Evolutionary conservation across 140 eudicot genomes (phyloP).

Genomic region (Cichorium intybus): DNA sequence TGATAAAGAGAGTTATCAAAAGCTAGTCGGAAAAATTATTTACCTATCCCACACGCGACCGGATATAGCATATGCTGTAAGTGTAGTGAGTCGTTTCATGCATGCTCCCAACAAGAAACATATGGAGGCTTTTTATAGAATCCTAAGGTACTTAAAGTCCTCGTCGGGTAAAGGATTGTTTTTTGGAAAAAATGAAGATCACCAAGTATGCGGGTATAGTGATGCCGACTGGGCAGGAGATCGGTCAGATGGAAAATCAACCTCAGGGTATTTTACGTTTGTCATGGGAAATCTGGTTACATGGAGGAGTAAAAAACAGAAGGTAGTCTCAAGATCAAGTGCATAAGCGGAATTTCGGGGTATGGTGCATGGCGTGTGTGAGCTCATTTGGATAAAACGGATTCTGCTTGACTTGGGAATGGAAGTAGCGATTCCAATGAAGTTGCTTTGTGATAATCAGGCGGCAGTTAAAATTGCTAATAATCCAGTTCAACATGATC

Average conservation of each 20-base stretch:
- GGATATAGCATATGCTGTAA: background rate
- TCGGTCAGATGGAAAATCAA: background rate
- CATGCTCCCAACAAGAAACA: background rate
- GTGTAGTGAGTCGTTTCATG: background rate
- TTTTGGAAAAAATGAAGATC: background rate
- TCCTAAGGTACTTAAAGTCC: background rate
- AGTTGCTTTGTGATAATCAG: conserved; percentile 11
- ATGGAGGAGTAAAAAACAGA: conserved; percentile 10
- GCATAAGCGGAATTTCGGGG: conserved; percentile 8
- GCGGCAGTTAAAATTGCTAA: no score
- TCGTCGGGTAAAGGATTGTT: background rate
- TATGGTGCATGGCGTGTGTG: conserved; percentile 3
- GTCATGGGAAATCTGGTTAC: conserved; percentile 4
- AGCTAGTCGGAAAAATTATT: background rate
- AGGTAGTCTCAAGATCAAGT: background rate
- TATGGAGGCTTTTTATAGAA: background rate
- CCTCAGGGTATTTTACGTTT: no score
- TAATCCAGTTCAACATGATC: background rate
- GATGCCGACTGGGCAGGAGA: conserved; percentile 3
- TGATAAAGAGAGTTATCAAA: background rate
- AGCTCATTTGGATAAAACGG: background rate
- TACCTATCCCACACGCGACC: no score
- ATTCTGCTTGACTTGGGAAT: background rate
- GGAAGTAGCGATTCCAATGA: no score
- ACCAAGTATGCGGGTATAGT: background rate